phyloP scores from a whole-genome alignment of 306 rosid genomes.

The Echinosophora koreensis region DNA sequence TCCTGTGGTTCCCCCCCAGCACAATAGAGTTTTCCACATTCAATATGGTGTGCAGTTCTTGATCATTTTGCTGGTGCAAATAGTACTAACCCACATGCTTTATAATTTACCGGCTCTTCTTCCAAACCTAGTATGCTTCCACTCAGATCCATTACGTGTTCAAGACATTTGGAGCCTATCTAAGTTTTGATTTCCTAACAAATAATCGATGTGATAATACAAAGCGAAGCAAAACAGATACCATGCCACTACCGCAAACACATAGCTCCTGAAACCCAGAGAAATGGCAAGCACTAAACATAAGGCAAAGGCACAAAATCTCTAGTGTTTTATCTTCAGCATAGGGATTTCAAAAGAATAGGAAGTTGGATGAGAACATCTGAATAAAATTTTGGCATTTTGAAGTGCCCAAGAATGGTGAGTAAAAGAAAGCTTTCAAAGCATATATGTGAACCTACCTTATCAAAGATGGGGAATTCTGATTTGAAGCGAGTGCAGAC shows the following conservation, averaged over 20 bases:
- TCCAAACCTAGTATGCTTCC: neutral
- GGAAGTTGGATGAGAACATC: constrained; percentile 21
- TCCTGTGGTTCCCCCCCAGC: neutral
- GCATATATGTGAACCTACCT: constrained; percentile 55
- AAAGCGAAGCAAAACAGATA: constrained; percentile 1
- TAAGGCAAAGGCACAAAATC: constrained; percentile 37
- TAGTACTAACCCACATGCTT: neutral
- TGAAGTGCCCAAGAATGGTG: neutral
- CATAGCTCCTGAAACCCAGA: neutral
- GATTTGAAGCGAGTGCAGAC: constrained; percentile 90
- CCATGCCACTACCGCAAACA: constrained; percentile 15
- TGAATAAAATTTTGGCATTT: neutral
- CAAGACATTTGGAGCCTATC: neutral
- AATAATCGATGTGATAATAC: constrained; percentile 11
- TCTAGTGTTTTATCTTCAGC: constrained; percentile 10
- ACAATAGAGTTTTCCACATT: neutral
- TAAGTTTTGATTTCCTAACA: neutral
- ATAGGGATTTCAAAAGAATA: neutral
- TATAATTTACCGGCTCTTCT: too few relatives aligned
- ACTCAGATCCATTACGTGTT: neutral
- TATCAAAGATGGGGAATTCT: constrained; percentile 85
- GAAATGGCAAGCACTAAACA: constrained; percentile 6
- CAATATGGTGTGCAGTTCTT: neutral
- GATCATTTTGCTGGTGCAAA: neutral
- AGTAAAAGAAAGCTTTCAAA: neutral